A percentile compares a stretch with the other conserved stretches of the same genome.
phyloP scores from a whole-genome alignment of 1,284 basidiomycete genomes.

The Melampsora larici-populina region DNA sequence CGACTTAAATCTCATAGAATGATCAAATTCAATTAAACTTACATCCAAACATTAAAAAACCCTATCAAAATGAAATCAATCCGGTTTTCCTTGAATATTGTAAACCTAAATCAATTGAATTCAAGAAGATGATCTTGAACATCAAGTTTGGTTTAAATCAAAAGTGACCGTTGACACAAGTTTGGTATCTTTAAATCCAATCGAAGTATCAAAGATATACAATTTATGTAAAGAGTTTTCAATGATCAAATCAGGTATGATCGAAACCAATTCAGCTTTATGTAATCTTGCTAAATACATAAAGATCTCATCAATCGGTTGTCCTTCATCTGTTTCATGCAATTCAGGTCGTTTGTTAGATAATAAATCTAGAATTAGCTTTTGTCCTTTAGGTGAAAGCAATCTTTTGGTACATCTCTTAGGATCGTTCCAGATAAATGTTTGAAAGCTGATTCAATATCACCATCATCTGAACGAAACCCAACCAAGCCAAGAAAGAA shows the following conservation, averaged over 20 bases:
- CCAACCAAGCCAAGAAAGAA: not conserved
- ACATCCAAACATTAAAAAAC: no score
- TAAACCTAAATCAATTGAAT: no score
- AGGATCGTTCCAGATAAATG: conserved; percentile 33
- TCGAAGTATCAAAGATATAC: conserved; percentile 33
- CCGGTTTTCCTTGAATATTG: no score
- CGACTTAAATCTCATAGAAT: no score
- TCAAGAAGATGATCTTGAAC: no score
- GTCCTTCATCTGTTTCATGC: conserved; percentile 25
- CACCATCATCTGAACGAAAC: conserved; percentile 22
- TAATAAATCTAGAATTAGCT: conserved; percentile 25
- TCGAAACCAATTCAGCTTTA: conserved; percentile 18
- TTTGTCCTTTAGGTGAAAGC: conserved; percentile 34
- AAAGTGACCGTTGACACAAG: no score
- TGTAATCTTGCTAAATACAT: conserved; percentile 23
- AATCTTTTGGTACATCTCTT: conserved; percentile 31
- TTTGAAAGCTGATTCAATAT: conserved; percentile 40
- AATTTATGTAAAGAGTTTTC: conserved; percentile 32
- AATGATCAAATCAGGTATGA: conserved; percentile 39
- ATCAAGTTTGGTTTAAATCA: no score
- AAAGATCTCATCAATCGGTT: conserved; percentile 42
- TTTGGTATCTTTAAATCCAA: conserved; percentile 39
- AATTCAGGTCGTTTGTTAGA: conserved; percentile 35
- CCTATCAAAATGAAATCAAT: not conserved
- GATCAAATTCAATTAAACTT: no score